Conservation (phyloP, 176 grass and related monocot species). For the Carex parvula region DNA sequence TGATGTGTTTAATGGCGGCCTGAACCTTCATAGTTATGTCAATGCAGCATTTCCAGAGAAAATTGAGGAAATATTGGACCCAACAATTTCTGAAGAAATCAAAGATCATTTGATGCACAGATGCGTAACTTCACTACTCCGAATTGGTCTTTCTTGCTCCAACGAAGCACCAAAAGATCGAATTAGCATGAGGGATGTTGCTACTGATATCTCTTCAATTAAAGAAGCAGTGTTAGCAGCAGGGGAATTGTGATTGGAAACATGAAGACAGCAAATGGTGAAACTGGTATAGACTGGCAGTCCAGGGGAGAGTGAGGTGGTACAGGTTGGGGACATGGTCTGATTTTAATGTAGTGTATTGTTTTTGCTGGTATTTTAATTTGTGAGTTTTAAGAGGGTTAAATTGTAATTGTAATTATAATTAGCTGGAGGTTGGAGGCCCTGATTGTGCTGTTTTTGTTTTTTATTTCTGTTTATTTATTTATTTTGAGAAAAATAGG, state of each 20-base stretch:
- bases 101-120: neutral
- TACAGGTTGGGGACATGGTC: neutral
- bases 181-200: slow-evolving; percentile 19
- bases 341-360: neutral
- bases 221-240: neutral
- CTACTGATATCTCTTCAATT: neutral
- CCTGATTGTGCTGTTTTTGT: neutral
- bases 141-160: slow-evolving; percentile 2
- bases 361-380: neutral
- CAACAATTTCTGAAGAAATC: slow-evolving; percentile 11
- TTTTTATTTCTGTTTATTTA: no score
- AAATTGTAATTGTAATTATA: neutral
- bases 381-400: neutral
- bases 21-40: slow-evolving; percentile 30
- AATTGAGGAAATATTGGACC: slow-evolving; percentile 30
- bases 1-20: neutral
- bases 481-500: no score
- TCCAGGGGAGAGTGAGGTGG: no score
- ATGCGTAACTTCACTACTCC: neutral
- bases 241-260: neutral
- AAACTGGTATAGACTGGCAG: neutral
- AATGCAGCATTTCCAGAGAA: slow-evolving; percentile 27
- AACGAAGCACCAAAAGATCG: slow-evolving; percentile 3
- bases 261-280: neutral
- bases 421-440: neutral